Evolutionary conservation across 176 grass and related monocot species (phyloP).

Genomic region (Oropetium thomaeum): DNA sequence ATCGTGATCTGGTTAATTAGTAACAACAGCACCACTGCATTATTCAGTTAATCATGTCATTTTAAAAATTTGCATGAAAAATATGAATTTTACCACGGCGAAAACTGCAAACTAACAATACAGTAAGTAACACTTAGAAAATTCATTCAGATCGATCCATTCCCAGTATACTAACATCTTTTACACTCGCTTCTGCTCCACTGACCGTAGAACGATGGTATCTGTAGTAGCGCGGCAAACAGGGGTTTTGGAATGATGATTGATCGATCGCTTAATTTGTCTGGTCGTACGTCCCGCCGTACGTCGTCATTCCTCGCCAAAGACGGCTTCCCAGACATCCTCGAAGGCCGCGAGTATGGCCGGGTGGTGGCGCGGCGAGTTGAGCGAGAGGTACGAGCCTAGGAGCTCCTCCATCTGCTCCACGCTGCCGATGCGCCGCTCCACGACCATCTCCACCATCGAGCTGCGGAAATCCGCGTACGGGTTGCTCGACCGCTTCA

Average conservation of each 20-base stretch:
- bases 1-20: not conserved
- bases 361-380: slow-evolving; percentile 65
- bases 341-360: slow-evolving; percentile 83
- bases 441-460: slow-evolving; percentile 95
- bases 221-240: not conserved
- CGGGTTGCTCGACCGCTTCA: slow-evolving; percentile 80
- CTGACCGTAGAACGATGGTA: not conserved
- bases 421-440: slow-evolving; percentile 47
- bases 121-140: too few relatives aligned
- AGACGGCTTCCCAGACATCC: slow-evolving; percentile 77
- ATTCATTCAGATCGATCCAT: not conserved
- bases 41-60: not conserved
- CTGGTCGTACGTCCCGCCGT: too few relatives aligned
- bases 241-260: not conserved
- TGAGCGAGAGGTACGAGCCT: slow-evolving; percentile 67
- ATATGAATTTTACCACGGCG: not conserved
- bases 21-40: not conserved
- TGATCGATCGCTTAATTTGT: too few relatives aligned
- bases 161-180: slow-evolving; percentile 13
- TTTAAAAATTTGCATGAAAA: slow-evolving; percentile 29
- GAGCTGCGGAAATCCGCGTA: slow-evolving; percentile 87
- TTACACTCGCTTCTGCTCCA: not conserved
- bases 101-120: not conserved
- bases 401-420: slow-evolving; percentile 76
- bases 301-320: slow-evolving; percentile 51